Conservation (phyloP, 129 eudicot genomes). For the sunflower (Helianthus annuus) region DNA sequence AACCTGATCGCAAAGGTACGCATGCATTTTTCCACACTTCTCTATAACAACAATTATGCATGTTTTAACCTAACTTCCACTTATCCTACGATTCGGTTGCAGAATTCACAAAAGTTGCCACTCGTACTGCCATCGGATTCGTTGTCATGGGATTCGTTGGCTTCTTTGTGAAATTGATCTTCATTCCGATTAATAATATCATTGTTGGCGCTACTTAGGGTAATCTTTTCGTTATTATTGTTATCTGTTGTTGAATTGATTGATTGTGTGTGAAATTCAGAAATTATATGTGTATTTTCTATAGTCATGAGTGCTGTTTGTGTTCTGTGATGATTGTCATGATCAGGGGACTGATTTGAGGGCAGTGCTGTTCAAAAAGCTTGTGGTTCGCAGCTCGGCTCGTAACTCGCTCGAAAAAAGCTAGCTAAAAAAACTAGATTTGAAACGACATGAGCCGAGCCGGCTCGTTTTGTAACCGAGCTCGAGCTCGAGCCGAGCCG, state of each 20-base stretch:
- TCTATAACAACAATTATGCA: neutral
- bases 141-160: constrained; percentile 99
- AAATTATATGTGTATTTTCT: too few species aligned
- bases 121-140: constrained; percentile 91
- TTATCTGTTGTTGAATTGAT: neutral
- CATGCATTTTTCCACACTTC: too few species aligned
- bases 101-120: constrained; percentile 97
- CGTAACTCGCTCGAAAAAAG: too few species aligned
- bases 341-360: neutral
- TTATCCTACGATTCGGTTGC: neutral
- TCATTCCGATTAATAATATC: constrained; percentile 93
- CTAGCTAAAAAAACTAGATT: too few species aligned
- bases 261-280: constrained; percentile 7
- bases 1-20: constrained; percentile 90
- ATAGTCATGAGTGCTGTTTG: neutral
- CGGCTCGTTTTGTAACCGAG: too few species aligned
- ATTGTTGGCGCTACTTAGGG: constrained; percentile 82
- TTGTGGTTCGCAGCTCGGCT: too few species aligned
- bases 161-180: constrained; percentile 86
- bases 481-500: too few species aligned
- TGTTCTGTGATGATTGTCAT: neutral
- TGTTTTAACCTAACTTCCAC: constrained; percentile 11
- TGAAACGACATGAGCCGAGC: too few species aligned
- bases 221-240: neutral
- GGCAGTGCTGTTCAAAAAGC: neutral